Conservation (phyloP, 1,284 basidiomycete species). For the Ceratobasidium theobromae region DNA sequence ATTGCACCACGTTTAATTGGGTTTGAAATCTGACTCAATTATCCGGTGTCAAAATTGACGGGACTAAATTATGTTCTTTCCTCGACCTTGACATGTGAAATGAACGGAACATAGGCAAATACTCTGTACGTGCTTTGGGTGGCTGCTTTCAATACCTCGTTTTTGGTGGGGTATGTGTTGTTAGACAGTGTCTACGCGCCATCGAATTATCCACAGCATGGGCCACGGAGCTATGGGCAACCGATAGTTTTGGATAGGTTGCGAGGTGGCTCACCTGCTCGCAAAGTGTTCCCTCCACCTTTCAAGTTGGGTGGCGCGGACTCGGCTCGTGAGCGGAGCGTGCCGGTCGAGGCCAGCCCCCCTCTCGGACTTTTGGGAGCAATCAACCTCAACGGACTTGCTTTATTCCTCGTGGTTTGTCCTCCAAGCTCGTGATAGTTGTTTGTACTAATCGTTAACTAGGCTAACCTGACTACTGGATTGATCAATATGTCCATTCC, state of each 20-base stretch:
- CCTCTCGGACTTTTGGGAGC: constrained; percentile 75
- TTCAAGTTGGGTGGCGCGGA: constrained; percentile 39
- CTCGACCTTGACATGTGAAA: background rate
- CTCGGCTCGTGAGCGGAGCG: background rate
- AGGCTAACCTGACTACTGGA: constrained; percentile 90
- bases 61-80: constrained; percentile 12
- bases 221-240: constrained; percentile 41
- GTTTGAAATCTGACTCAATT: background rate
- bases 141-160: constrained; percentile 84
- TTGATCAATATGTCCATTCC: constrained; percentile 76
- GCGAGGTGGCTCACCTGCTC: background rate
- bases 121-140: constrained; percentile 89
- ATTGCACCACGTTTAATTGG: background rate
- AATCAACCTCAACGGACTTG: constrained; percentile 79
- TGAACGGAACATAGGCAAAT: constrained; percentile 65
- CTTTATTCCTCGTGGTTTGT: constrained; percentile 80
- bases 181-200: constrained; percentile 73
- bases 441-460: background rate
- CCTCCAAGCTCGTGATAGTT: background rate
- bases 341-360: background rate
- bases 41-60: background rate
- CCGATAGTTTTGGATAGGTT: constrained; percentile 39
- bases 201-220: constrained; percentile 38
- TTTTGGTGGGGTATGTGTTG: constrained; percentile 78
- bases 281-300: constrained; percentile 41